Evolutionary conservation across 352 stramenopile genomes (phyloP), one percentile per base, ranked within the genome.

Genomic region (Phytophthora capsici): DNA sequence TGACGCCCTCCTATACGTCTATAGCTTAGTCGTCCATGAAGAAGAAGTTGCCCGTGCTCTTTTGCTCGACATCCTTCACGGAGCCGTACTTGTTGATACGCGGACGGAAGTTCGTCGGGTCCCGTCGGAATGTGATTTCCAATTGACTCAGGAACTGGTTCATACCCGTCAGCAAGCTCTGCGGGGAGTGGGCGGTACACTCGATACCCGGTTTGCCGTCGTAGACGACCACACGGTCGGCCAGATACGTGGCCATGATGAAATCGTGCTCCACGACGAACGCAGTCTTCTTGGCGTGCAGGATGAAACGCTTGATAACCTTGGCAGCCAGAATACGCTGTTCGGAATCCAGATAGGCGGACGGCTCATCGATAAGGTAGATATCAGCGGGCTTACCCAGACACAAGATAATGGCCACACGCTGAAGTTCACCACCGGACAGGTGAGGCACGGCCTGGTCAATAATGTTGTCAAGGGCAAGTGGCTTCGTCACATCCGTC

Each of bases 211-310:
- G 98, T 25, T 92, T 63, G 57, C 98, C 98, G 53, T 97, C 84
- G 77, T 99, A 98, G 3, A 98, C 95, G 55, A 98, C 93, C 13
- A 99, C 96, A 44, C 96, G 93, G 74, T 99, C 96, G 45, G 95
- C 96, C 62, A 99, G 84, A 83, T 99, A 99, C 23, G 98, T 99
- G 43, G 97, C 98, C 98, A 99, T 99, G 78, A 99, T 99, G 84
- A 99, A 99, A 93, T 99, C 98, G 86, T 99, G 98, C 85, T 99
- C 98, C 14, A 99, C 98, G 32, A 99, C 86, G 77, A 99, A 99
- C 7, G 97, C 98, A 22, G 98, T 99, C 79, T 99, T 99, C 88
- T 99, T 99, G 26, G 96, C 90, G 89, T 99, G 97, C 76, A 99
- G 91, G 57, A 99, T 99, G 76, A 99, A 99, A 34, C 98, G 93